Evolutionary conservation across 1,139 yeast species (phyloP).

Genomic region (Kodamaea sp.): DNA sequence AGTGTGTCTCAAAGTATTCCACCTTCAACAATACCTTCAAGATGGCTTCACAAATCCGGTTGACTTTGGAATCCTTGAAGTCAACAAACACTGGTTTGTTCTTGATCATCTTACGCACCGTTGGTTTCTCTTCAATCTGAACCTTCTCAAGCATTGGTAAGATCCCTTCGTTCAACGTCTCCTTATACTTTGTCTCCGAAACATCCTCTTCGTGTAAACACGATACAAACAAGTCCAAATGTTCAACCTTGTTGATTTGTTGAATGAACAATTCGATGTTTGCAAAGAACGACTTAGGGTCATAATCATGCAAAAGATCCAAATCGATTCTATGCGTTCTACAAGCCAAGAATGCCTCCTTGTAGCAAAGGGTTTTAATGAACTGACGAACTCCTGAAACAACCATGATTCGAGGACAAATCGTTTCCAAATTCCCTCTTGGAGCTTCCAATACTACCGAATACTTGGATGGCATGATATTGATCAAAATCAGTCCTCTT

Average conservation of each 20-base stretch:
- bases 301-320: conserved; percentile 85
- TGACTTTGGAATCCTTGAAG: conserved; percentile 57
- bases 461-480: conserved; percentile 78
- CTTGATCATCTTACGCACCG: conserved; percentile 22
- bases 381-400: conserved; percentile 73
- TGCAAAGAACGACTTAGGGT: conserved; percentile 61
- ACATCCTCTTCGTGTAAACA: conserved; percentile 88
- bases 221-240: conserved; percentile 82
- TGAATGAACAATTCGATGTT: conserved; percentile 68
- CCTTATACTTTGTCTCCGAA: conserved; percentile 74
- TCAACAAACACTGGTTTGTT: conserved; percentile 26
- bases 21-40: conserved; percentile 54
- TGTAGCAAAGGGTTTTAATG: conserved; percentile 56
- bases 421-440: conserved; percentile 92
- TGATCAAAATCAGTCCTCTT: conserved; percentile 79
- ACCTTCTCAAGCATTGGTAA: neutral
- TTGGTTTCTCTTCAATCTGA: neutral
- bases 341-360: conserved; percentile 74
- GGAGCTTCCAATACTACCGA: conserved; percentile 90
- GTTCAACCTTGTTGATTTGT: conserved; percentile 69
- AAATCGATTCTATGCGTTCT: conserved; percentile 89
- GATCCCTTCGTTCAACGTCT: conserved; percentile 45
- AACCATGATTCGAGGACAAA: conserved; percentile 90
- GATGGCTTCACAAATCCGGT: conserved; percentile 70
- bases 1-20: conserved; percentile 52